Percentiles rank a stretch among this genome's conserved stretches.
Conservation (phyloP, 768 basidiomycete species). For the Podaxis sp. region DNA sequence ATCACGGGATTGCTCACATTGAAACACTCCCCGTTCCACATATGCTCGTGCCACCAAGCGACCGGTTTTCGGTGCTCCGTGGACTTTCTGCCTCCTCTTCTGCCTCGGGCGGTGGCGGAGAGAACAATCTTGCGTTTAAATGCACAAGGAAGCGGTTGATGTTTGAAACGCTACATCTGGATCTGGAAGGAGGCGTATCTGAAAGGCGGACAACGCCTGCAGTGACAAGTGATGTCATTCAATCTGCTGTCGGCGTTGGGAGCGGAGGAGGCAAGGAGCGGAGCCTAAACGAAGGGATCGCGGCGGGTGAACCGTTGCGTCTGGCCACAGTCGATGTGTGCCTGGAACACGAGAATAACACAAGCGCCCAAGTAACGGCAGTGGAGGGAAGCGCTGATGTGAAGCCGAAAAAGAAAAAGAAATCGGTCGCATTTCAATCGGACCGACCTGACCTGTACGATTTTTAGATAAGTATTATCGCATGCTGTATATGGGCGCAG, state of each 20-base stretch:
- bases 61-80: constrained; percentile 80
- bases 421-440: constrained; percentile 68
- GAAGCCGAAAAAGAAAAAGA: constrained; percentile 37
- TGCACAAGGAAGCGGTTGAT: constrained; percentile 85
- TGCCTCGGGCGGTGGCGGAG: constrained; percentile 67
- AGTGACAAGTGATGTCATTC: neutral
- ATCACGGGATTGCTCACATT: constrained; percentile 84
- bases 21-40: constrained; percentile 75
- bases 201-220: constrained; percentile 66
- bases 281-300: constrained; percentile 32
- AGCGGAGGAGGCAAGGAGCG: constrained; percentile 19
- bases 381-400: neutral
- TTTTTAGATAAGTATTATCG: constrained; percentile 15
- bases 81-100: constrained; percentile 63
- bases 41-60: constrained; percentile 74
- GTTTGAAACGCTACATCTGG: constrained; percentile 89
- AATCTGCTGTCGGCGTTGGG: constrained; percentile 24
- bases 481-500: neutral
- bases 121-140: constrained; percentile 96
- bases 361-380: neutral
- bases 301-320: constrained; percentile 34
- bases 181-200: constrained; percentile 81
- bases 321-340: constrained; percentile 6
- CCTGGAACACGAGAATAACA: neutral
- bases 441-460: constrained; percentile 71